Evolutionary conservation across 768 basidiomycete species (phyloP), one percentile per base, ranked within the genome.

Genomic region (Candolleomyces eurysporus): DNA sequence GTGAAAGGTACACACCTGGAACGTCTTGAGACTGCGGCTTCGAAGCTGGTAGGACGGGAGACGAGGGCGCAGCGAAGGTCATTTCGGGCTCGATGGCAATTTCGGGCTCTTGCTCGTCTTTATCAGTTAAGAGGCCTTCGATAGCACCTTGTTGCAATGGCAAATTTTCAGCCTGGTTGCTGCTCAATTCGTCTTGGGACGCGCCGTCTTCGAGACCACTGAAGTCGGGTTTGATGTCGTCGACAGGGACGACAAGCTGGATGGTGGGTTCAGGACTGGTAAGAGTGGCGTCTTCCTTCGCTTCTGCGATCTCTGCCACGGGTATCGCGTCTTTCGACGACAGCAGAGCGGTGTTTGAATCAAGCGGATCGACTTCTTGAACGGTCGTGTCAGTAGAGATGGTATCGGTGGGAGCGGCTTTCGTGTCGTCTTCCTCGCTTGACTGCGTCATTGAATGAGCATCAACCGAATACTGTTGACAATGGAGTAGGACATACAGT

Each of bases 131-230:
- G 8, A 6, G 19, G 6, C 21, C 36, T 19, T 43, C 54, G 16
- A 51, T n/a, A 31, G 22, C 26, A 14, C 14, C 49, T 31, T 17
- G 30, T 8, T 21, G 30, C 49, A 30, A 51, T 14, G 49, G 9
- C 4, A 51, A 22, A 31, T 6, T 14, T 14, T 51, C 30, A 2
- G 54, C 54, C 16, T 56, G 54, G 40, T 56, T 56, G 40, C 39
- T 56, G 40, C 54, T 43, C 36, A 56, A 36, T 2, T 56, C 49
- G 49, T 56, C 54, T 40, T 56, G 54, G 40, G 45, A 46, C 36
- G 36, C 36, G 36, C 36, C 36, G 45, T 46, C 45, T 17, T 17
- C 19, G 16, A 46, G 19, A 14, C 45, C 45, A 46, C 19, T 17
- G 45, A 46, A 17, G 45, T 17, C 6, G 45, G 17, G 45, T 46